phyloP scores from a whole-genome alignment of 306 rosid genomes.

The Citrullus colocynthis region DNA sequence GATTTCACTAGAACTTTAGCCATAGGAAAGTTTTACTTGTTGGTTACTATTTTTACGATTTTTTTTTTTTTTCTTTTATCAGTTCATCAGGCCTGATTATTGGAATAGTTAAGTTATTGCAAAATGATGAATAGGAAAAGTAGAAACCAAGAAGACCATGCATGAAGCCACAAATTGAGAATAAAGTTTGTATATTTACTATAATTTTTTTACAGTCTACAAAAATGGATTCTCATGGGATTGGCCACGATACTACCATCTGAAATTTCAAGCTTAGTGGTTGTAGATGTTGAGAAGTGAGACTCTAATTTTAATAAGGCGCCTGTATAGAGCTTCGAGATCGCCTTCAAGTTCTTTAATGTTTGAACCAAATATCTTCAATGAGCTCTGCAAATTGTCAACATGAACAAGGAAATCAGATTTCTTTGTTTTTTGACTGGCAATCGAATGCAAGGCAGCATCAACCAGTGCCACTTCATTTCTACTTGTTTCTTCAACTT shows the following conservation, averaged over 20 bases:
- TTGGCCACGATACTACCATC: neutral
- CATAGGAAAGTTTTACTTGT: neutral
- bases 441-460: neutral
- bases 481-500: neutral
- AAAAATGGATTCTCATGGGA: conserved; percentile 3
- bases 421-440: conserved; percentile 7
- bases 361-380: conserved; percentile 11
- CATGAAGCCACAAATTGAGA: neutral
- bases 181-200: neutral
- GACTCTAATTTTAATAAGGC: conserved; percentile 23
- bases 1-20: neutral
- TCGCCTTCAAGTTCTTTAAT: conserved; percentile 19
- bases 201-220: neutral
- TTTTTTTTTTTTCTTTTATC: neutral
- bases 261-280: conserved; percentile 7
- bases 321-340: conserved; percentile 16
- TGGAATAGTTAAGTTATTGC: neutral
- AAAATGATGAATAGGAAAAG: neutral
- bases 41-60: neutral
- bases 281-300: conserved; percentile 22
- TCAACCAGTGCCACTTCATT: conserved; percentile 17
- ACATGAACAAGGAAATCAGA: neutral
- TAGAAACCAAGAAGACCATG: neutral
- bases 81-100: neutral
- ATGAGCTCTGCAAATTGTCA: conserved; percentile 4